Base-by-base conservation (phyloP, 177 flowering plant genomes). In the Vitis hybrid region DNA sequence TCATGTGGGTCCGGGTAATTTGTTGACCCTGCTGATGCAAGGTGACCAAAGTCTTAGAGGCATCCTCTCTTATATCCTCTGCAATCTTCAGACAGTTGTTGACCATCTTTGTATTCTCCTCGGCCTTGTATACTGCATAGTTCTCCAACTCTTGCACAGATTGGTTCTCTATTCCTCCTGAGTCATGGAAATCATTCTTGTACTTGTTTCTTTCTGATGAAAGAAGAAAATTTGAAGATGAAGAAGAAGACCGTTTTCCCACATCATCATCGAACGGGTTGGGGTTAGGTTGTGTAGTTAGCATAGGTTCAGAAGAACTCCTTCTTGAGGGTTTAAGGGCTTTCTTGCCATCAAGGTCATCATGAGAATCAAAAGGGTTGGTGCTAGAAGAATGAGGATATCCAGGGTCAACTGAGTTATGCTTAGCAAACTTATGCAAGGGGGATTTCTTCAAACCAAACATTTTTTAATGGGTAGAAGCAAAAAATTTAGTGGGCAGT, bases 11-110 rank as follows among this genome's bases (percentile, higher is more conserved):
- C 72, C 87, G 76, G 33, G 82, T 87, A 66, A 89, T 85, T 76
- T 89, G 93, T 76, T 89, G 88, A 33, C 91, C 91, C 76, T 89
- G 93, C 39, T 87, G 87, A 74, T 89, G 91, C 79, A 89, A 75
- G 50, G 77, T 60, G 22, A 80, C 79, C 80, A 87, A 67, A 75
- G 93, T 89, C 33, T 79, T 81, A 11, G 86, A 70, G n/a, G 85
- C 93, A 72, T 80, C 82, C 63, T 80, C 87, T 78, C 93, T 78
- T 0, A 89, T 87, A 15, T 85, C 87, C 66, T 81, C 86, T 45
- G 88, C 91, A 65, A 89, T 83, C 81, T 84, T 89, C 64, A 89
- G 74, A 61, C 91, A 87, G 68, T 65, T 70, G 70, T 87, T 76
- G 45, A 87, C 88, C n/a, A 86, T 6, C 26, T 79, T 79, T 66